Evolutionary conservation across 768 basidiomycete species (phyloP).

Genomic region (Macrocybe gigantea): DNA sequence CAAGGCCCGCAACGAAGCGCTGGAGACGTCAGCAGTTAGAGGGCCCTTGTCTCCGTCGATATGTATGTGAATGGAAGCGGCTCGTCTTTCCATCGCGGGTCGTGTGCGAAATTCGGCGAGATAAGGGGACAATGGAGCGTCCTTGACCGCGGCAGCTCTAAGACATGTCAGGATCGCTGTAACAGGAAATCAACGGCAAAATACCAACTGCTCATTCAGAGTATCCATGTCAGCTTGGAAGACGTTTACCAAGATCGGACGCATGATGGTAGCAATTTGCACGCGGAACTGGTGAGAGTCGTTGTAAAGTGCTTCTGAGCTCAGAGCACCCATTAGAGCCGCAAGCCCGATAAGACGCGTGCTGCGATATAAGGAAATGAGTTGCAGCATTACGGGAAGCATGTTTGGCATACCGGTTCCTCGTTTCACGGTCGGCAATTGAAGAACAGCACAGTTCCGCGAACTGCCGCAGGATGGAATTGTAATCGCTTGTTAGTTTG

Average conservation of each 20-base stretch:
- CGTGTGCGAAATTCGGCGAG: constrained; percentile 79
- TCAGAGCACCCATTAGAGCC: constrained; percentile 72
- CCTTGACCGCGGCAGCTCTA: constrained; percentile 60
- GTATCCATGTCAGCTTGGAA: constrained; percentile 52
- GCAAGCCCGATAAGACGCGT: constrained; percentile 84
- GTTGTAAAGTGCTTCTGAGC: constrained; percentile 79
- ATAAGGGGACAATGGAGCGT: constrained; percentile 70
- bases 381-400: neutral
- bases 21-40: constrained; percentile 63
- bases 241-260: constrained; percentile 63
- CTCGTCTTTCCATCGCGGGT: constrained; percentile 74
- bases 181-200: constrained; percentile 3
- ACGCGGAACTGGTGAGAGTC: constrained; percentile 64
- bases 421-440: constrained; percentile 58
- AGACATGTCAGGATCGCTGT: constrained; percentile 3
- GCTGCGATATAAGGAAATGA: constrained; percentile 29
- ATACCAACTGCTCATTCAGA: constrained; percentile 65
- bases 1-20: constrained; percentile 65
- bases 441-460: constrained; percentile 50
- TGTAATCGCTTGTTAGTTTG: constrained; percentile 61
- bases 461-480: constrained; percentile 62
- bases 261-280: constrained; percentile 68
- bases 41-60: constrained; percentile 87
- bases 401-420: constrained; percentile 52
- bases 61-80: constrained; percentile 86